phyloP scores from a whole-genome alignment of 148 eudicot species.

The Bassia scoparia region DNA sequence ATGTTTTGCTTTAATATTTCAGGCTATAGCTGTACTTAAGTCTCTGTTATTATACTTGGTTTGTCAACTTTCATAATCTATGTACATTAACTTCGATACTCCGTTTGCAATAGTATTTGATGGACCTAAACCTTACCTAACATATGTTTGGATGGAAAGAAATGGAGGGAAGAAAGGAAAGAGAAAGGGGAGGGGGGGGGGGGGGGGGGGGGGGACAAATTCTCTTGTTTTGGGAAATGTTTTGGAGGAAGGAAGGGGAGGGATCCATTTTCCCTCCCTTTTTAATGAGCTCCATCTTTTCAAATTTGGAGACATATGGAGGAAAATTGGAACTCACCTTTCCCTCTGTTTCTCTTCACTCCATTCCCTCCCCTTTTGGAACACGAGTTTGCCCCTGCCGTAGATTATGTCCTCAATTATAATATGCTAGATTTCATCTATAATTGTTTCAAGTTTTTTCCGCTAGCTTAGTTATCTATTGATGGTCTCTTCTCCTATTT shows the following conservation, averaged over 20 bases:
- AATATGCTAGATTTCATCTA: neutral
- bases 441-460: neutral
- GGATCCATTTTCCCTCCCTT: too few species aligned
- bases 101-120: neutral
- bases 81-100: neutral
- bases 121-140: too few species aligned
- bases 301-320: too few species aligned
- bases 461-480: neutral
- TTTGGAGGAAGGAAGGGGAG: too few species aligned
- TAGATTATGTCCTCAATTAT: neutral
- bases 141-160: too few species aligned
- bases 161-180: neutral
- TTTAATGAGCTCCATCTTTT: too few species aligned
- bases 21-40: neutral
- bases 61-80: neutral
- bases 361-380: too few species aligned
- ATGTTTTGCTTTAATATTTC: neutral
- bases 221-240: too few species aligned
- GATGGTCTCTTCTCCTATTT: conserved; percentile 2
- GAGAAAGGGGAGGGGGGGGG: neutral
- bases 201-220: too few species aligned
- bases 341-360: too few species aligned
- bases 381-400: neutral
- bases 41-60: neutral
- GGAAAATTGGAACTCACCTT: too few species aligned